Evolutionary conservation across 1,139 yeast species (phyloP), one percentile per base, ranked within the genome.

Genomic region (Hyphopichia burtonii): DNA sequence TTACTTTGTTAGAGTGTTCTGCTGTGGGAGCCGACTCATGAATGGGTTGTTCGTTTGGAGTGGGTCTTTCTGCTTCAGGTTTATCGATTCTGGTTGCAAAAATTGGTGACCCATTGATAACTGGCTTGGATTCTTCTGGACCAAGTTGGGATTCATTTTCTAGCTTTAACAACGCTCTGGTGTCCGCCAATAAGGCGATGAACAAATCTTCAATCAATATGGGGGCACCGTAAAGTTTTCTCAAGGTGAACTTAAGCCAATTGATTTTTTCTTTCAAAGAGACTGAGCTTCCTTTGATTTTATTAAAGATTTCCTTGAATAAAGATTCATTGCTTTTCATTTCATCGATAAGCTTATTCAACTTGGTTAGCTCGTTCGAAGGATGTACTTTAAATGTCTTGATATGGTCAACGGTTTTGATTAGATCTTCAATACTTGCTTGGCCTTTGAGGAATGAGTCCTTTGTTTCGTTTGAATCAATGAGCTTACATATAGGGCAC

Each of bases 401-500:
- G n/a, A 78, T 69, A 4, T 65, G 62, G 7, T 61, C 54, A 10
- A 57, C 46, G 2, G 59, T 44, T 10, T 45, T 47, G 2, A 42
- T 41, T 10, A 65, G 46, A 30, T 52, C 57, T 6, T 40, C 42
- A 16, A 52, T 55, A 3, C 63, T 55, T 1, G 62, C 39, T 40
- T 65, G 69, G 4, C 51, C 46, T 0, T 39, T 31, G 8, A 62
- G 45, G 39, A 44, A 52, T 3, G 37, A 41, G 41, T 62, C 66
- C 14, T 45, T 40, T 1, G 18, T 20, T 5, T 47, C 44, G 2
- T 45, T 46, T 5, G 65, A 60, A 20, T 58, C 59, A 4, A 61
- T 48, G 41, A 53, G 56, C 45, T 40, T 71, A 64, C 96, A 89
- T 9, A 85, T 61, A 0, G 93, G 87, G 65, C 96, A 89, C 2